These are phyloP conservation scores for Leersia perrieri DNA, from an alignment of 176 grass and related monocot species.

Conservation along the genomic window DNA sequence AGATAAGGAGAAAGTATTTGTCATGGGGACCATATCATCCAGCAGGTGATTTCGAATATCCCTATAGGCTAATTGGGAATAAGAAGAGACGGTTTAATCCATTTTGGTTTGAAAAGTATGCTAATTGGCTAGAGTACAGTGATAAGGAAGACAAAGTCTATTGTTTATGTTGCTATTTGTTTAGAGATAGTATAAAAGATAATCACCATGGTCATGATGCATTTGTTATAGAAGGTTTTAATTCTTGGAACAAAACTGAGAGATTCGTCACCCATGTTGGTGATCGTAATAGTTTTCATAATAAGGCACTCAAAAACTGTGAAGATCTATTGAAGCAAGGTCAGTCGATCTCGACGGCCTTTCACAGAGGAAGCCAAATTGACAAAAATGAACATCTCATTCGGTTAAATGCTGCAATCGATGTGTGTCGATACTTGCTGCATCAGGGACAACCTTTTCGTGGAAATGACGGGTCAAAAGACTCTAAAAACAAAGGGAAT, in stretches of 20 bases:
- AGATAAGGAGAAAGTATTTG: constrained; percentile 10
- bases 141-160: not conserved
- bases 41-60: not conserved
- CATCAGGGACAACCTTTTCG: too few species aligned
- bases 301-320: not conserved
- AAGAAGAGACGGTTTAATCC: not conserved
- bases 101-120: too few species aligned
- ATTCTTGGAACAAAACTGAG: not conserved
- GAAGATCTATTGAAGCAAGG: not conserved
- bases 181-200: not conserved
- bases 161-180: not conserved
- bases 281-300: not conserved
- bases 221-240: not conserved
- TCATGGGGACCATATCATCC: not conserved
- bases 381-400: not conserved
- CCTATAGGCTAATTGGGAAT: not conserved
- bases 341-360: not conserved
- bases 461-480: too few species aligned
- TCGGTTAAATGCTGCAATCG: too few species aligned
- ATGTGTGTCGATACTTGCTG: too few species aligned
- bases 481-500: not conserved
- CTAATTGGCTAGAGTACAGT: not conserved
- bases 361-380: not conserved
- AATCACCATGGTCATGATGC: not conserved
- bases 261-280: not conserved